phyloP scores from a whole-genome alignment of 1,284 basidiomycete genomes.

The Ceratobasidium sp. region DNA sequence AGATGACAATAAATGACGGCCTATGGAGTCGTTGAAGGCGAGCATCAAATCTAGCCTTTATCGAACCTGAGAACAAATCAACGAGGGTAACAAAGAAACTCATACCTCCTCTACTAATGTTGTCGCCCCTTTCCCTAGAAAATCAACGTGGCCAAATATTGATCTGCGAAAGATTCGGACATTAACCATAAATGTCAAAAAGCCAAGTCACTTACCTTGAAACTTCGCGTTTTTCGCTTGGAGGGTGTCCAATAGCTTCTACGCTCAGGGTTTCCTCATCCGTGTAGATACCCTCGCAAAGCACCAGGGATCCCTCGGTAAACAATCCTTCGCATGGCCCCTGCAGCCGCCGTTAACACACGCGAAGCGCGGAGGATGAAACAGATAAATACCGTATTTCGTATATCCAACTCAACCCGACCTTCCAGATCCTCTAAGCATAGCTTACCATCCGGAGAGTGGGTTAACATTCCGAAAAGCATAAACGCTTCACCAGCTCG shows the following conservation, averaged over 20 bases:
- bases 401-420: slow-evolving; percentile 88
- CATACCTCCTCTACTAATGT: slow-evolving; percentile 92
- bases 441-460: slow-evolving; percentile 89
- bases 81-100: slow-evolving; percentile 46
- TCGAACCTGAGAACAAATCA: slow-evolving; percentile 16
- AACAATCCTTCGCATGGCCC: slow-evolving; percentile 97
- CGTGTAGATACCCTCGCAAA: slow-evolving; percentile 97
- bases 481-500: slow-evolving; percentile 91
- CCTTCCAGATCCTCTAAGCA: slow-evolving; percentile 97
- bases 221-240: slow-evolving; percentile 87
- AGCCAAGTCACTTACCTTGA: slow-evolving; percentile 70
- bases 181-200: neutral
- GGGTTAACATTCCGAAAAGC: slow-evolving; percentile 92
- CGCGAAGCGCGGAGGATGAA: neutral
- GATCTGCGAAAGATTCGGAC: slow-evolving; percentile 64
- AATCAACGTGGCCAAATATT: slow-evolving; percentile 94
- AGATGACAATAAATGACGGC: slow-evolving; percentile 93
- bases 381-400: slow-evolving; percentile 75
- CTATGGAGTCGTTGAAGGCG: slow-evolving; percentile 65
- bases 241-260: slow-evolving; percentile 96
- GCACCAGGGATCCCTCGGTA: slow-evolving; percentile 94
- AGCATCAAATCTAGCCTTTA: slow-evolving; percentile 69
- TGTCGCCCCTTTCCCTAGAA: slow-evolving; percentile 91
- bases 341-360: slow-evolving; percentile 60
- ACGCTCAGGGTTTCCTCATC: slow-evolving; percentile 90